phyloP scores from a whole-genome alignment of 345 rosid genomes.

The Mangifera indica region DNA sequence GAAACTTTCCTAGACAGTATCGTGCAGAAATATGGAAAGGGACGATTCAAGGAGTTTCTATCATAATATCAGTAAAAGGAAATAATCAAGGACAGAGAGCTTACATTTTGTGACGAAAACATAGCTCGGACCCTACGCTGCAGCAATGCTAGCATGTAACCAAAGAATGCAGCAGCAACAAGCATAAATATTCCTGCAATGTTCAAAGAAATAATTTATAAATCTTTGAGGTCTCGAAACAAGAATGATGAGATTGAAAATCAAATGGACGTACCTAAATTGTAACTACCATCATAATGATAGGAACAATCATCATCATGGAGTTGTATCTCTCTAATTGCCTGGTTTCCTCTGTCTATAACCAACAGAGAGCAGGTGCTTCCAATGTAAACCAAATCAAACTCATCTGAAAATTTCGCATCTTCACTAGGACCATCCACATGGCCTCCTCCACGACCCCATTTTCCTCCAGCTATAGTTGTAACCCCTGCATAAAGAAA shows the following conservation, averaged over 20 bases:
- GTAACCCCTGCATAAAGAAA: slow-evolving; percentile 60
- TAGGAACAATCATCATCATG: slow-evolving; percentile 66
- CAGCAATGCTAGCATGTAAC: slow-evolving; percentile 87
- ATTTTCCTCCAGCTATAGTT: slow-evolving; percentile 86
- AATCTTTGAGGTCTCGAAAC: neutral
- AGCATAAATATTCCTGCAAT: slow-evolving; percentile 73
- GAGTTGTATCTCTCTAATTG: slow-evolving; percentile 86
- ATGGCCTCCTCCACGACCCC: slow-evolving; percentile 64
- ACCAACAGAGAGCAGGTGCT: slow-evolving; percentile 84
- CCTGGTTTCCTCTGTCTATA: slow-evolving; percentile 83
- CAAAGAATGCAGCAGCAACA: slow-evolving; percentile 70
- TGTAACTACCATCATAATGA: slow-evolving; percentile 53
- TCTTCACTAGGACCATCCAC: slow-evolving; percentile 80
- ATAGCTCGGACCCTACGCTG: slow-evolving; percentile 58
- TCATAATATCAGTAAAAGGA: neutral
- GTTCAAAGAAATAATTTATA: slow-evolving; percentile 11
- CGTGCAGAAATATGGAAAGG: neutral
- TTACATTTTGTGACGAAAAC: slow-evolving; percentile 57
- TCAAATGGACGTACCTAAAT: slow-evolving; percentile 51
- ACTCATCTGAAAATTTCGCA: slow-evolving; percentile 82
- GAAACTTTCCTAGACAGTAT: slow-evolving; percentile 9
- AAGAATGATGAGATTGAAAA: neutral
- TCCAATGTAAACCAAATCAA: slow-evolving; percentile 69
- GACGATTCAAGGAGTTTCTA: neutral
- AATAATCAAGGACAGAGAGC: neutral